Evolutionary conservation across 2,329 filamentous ascomycete species (phyloP).

Genomic region (Ophiostoma populinum): DNA sequence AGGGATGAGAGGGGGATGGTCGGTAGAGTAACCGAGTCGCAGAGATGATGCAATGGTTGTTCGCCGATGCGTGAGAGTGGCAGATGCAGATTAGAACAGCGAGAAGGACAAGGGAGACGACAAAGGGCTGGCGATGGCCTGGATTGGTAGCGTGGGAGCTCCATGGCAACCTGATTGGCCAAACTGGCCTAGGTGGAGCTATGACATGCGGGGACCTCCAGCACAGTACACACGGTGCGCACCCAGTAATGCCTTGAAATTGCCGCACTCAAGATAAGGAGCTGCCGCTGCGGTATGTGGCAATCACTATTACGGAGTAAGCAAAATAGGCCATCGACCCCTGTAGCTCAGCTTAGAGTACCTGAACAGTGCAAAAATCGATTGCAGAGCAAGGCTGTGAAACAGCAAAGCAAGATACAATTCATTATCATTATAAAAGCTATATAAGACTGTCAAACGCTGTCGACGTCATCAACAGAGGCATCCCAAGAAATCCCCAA

Average conservation of each 20-base stretch:
- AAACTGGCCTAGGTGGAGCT: slow-evolving; percentile 2
- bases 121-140: slow-evolving; percentile 4
- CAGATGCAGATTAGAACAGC: background rate
- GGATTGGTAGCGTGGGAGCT: slow-evolving; percentile 9
- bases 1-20: too few species aligned
- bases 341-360: too few species aligned
- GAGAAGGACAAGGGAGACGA: background rate
- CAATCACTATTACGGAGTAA: background rate
- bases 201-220: slow-evolving; percentile 5
- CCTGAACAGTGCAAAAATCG: too few species aligned
- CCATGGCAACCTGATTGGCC: slow-evolving; percentile 8
- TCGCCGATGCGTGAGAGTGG: background rate
- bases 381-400: too few species aligned
- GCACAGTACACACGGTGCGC: slow-evolving; percentile 6
- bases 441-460: background rate
- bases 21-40: too few species aligned
- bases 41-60: background rate
- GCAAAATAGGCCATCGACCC: background rate
- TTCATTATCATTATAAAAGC: slow-evolving; percentile 1
- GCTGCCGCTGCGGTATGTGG: background rate
- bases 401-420: background rate
- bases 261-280: slow-evolving; percentile 7
- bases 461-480: too few species aligned
- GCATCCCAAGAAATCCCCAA: background rate
- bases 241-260: slow-evolving; percentile 6